A percentile compares a stretch with the other conserved stretches of the same genome.
These are phyloP conservation scores for Nannochloropsis oceanica DNA, from an alignment of 108 stramenopile species.

Conservation along the genomic window DNA sequence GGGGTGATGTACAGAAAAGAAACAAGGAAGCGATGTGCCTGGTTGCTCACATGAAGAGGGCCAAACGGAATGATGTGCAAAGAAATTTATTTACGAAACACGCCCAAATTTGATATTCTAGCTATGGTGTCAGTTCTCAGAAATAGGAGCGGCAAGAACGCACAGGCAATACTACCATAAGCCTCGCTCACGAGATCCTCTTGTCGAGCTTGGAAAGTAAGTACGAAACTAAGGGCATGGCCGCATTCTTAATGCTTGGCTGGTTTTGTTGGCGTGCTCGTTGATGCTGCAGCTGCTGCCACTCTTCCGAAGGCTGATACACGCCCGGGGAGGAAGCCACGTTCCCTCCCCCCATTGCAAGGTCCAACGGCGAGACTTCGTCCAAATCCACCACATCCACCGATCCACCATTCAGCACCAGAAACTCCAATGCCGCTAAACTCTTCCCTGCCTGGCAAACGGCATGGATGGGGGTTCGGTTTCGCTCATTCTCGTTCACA, in stretches of 20 bases:
- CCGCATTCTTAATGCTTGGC: neutral
- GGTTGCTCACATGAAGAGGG: no score
- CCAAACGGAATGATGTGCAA: no score
- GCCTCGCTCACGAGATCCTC: neutral
- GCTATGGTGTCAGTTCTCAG: no score
- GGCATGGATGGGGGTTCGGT: neutral
- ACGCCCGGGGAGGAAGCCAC: neutral
- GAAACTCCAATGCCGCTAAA: neutral
- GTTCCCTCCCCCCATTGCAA: neutral
- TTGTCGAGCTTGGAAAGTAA: neutral
- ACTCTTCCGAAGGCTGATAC: neutral
- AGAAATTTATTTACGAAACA: no score
- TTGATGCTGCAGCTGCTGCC: neutral
- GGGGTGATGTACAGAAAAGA: no score
- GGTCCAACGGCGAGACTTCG: neutral
- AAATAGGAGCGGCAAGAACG: no score
- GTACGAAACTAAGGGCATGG: neutral
- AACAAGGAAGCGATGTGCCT: no score
- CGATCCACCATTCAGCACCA: neutral
- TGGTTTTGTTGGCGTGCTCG: neutral
- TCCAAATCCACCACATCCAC: neutral
- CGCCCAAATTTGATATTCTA: no score
- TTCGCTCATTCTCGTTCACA: neutral
- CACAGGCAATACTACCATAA: no score
- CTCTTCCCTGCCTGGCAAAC: neutral